Base-by-base conservation (phyloP, 495 filamentous ascomycete genomes). In the Penicillium alfredii region DNA sequence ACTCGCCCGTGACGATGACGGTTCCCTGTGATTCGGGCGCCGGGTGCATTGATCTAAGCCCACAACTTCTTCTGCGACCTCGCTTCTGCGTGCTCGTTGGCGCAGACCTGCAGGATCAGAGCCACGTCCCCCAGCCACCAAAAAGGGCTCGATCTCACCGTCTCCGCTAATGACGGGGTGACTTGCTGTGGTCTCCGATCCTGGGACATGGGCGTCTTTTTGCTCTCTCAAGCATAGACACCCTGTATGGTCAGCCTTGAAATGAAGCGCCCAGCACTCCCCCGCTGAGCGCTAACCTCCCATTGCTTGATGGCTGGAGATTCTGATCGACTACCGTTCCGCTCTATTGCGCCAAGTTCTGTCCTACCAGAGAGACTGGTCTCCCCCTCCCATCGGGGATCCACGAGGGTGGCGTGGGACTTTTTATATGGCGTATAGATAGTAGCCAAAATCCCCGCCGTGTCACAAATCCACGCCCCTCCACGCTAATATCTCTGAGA, bases 11-110 rank as follows among this genome's bases (percentile, higher is more conserved):
- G 39, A 42, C 30, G 42, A 42, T 38, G 41, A 44, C 23, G 40
- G 46, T 47, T 45, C 32, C 44, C 49, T 51, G 45, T 50, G 47
- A 59, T 58, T 55, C 45, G 38, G 47, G 40, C 48, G 30, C 45
- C 14, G 41, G 38, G 38, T 56, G 53, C 53, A 56, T 50, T 16
- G 38, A 47, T 53, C 45, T 47, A 50, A 53, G 15, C 42, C 21
- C 23, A 32, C 38, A 51, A 45, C 40, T 41, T 35, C 24, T 33
- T 36, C 16, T 39, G 33, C 41, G 23, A 8, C 13, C 42, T 30
- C 42, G 43, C 42, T 49, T 51, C 51, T 53, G 51, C 49, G 55
- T 49, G 55, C 57, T 61, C 55, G 59, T 65, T 66, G 62, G 60
- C 56, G 52, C 47, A 39, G 19, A 32, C 30, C 40, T 36, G 46